These are phyloP conservation scores for Rhodotorula toruloides DNA, from an alignment of 768 basidiomycete species.

Conservation along the genomic window DNA sequence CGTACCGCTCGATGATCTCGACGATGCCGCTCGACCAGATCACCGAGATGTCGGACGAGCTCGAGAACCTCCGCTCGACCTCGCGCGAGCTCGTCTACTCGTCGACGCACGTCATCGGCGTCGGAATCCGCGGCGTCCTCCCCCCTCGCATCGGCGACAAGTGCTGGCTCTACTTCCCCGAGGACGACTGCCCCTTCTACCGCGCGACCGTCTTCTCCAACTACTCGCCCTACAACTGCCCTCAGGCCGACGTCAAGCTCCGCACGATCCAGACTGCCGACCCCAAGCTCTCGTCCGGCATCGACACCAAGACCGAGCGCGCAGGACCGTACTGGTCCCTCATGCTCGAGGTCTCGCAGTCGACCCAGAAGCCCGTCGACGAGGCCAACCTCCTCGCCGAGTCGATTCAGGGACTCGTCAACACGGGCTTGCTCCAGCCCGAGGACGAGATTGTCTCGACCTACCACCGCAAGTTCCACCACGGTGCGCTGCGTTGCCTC, in stretches of 20 bases:
- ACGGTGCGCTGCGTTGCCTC: constrained; percentile 10
- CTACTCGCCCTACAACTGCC: constrained; percentile 49
- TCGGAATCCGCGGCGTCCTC: constrained; percentile 47
- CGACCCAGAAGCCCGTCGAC: constrained; percentile 47
- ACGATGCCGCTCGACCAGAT: constrained; percentile 47
- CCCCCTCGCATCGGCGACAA: constrained; percentile 49
- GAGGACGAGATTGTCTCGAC: constrained; percentile 48
- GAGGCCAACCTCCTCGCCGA: constrained; percentile 46
- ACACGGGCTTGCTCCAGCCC: constrained; percentile 43
- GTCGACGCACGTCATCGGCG: constrained; percentile 48
- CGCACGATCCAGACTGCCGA: constrained; percentile 47
- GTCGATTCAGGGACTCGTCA: constrained; percentile 47
- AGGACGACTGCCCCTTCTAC: constrained; percentile 50
- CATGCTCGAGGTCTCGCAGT: constrained; percentile 50
- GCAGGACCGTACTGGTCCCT: constrained; percentile 48
- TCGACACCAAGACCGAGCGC: constrained; percentile 41
- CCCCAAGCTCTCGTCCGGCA: constrained; percentile 39
- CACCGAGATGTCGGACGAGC: constrained; percentile 43
- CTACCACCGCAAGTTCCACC: constrained; percentile 47
- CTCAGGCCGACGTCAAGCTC: constrained; percentile 39
- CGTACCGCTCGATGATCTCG: constrained; percentile 46
- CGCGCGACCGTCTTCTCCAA: constrained; percentile 50
- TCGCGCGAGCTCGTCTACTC: constrained; percentile 46
- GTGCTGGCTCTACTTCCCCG: constrained; percentile 48
- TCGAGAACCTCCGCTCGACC: constrained; percentile 38